phyloP scores from a whole-genome alignment of 2,329 filamentous ascomycete species.

The Trichoderma hamatum region DNA sequence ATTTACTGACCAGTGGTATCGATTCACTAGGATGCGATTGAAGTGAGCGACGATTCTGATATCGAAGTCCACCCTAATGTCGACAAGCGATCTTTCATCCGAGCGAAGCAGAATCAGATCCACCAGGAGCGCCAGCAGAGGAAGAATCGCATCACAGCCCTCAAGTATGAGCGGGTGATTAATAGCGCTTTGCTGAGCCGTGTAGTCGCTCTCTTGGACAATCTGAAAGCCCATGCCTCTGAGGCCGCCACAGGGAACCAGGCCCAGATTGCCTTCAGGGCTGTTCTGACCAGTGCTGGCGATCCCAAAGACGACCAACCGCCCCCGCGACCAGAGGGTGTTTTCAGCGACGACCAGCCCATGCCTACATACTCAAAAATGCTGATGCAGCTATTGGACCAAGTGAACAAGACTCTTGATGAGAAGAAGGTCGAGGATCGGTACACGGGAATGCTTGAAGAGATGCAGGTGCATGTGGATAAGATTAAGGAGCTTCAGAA shows the following conservation, averaged over 20 bases:
- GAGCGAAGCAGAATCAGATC: slow-evolving; percentile 96
- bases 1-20: slow-evolving; percentile 5
- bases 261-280: slow-evolving; percentile 84
- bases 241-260: slow-evolving; percentile 67
- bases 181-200: slow-evolving; percentile 88
- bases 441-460: slow-evolving; percentile 75
- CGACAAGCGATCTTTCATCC: slow-evolving; percentile 97
- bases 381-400: slow-evolving; percentile 95
- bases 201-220: slow-evolving; percentile 76
- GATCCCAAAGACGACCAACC: slow-evolving; percentile 75
- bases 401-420: slow-evolving; percentile 83
- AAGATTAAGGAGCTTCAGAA: slow-evolving; percentile 80
- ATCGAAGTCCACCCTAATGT: slow-evolving; percentile 99
- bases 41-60: slow-evolving; percentile 97
- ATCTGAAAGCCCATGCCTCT: slow-evolving; percentile 72
- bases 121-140: slow-evolving; percentile 87
- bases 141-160: slow-evolving; percentile 83
- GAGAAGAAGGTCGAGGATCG: slow-evolving; percentile 71
- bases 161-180: slow-evolving; percentile 90
- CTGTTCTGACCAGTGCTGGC: slow-evolving; percentile 79
- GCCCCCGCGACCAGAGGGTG: slow-evolving; percentile 73
- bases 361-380: slow-evolving; percentile 91
- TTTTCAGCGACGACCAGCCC: slow-evolving; percentile 73
- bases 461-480: slow-evolving; percentile 73
- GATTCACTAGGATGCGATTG: slow-evolving; percentile 71